These are phyloP conservation scores for Avicennia marina DNA, from an alignment of 257 asterid genomes.

Conservation along the genomic window DNA sequence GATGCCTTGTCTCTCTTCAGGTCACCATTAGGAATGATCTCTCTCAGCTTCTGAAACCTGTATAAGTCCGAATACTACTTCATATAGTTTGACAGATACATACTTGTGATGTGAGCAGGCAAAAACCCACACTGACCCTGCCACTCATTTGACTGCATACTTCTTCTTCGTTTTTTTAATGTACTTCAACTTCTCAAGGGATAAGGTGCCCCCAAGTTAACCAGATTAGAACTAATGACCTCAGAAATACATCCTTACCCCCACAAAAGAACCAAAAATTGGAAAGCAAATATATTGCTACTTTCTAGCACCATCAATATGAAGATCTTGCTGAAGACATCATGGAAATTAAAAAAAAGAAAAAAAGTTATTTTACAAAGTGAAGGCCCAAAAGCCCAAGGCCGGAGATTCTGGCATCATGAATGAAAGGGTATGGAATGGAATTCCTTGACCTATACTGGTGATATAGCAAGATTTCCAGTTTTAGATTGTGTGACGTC, in stretches of 20 bases:
- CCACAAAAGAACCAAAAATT: too few relatives aligned
- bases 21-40: constrained; percentile 81
- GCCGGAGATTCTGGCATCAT: not conserved
- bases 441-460: not conserved
- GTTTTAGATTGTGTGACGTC: too few relatives aligned
- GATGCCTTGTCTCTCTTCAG: constrained; percentile 99
- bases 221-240: not conserved
- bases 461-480: too few relatives aligned
- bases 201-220: not conserved
- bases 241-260: too few relatives aligned
- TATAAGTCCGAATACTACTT: constrained; percentile 14
- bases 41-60: constrained; percentile 90
- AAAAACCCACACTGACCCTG: not conserved
- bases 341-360: not conserved
- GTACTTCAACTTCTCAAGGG: not conserved
- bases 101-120: too few relatives aligned
- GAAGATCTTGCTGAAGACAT: not conserved
- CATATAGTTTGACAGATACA: too few relatives aligned
- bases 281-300: too few relatives aligned
- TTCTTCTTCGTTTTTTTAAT: not conserved
- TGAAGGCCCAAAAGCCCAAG: constrained; percentile 6
- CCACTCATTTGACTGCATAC: not conserved
- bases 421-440: not conserved
- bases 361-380: not conserved
- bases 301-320: too few relatives aligned